Base-by-base conservation (phyloP, 2,329 filamentous ascomycete species). In the Berkeleyomyces rouxiae region DNA sequence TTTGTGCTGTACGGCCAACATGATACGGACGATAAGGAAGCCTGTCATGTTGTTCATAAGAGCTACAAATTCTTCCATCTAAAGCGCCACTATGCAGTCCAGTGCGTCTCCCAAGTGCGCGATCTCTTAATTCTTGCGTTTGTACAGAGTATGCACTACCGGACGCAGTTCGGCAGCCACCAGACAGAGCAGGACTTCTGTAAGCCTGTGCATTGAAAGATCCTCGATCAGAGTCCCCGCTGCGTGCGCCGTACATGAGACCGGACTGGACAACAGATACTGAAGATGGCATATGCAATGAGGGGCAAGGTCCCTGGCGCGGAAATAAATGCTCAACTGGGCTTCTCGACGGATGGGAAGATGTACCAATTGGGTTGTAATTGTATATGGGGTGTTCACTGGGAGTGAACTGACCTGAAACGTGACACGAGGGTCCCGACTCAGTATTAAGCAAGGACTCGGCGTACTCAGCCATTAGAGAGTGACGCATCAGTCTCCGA, bases 401-500 rank as follows among this genome's bases (percentile, higher is more conserved):
- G 7, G 55, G 37, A 4, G 63, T 59, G 4, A 57, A 59, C 7
- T 57, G 47, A 10, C 60, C 47, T 7, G 49, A 65, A 33, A 43
- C 44, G 31, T 60, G 16, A 33, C 57, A 58, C 11, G 40, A 65
- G 23, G 47, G 57, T 13, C 46, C 61, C 13, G 49, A 43, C 11
- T 65, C 63, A 7, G 55, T 55, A 40, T 47, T 47, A 6, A 55
- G 46, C 2, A 39, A 60, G 33, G 37, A 53, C 36, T 62, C 63
- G 11, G 47, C 10, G 33, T 65, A 40, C 6, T 65, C 63, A n/a
- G 58, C 61, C 47, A 65, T 62, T 36, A 65, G 31, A 7, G 63
- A 65, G 42, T 65, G 63, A 10, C 61, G 63, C 4, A 65, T 33
- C 7, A 65, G 42, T n/a, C 61, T 61, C 7, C 63, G 63, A 10